Conservation (phyloP, 202 grass and related monocot genomes). For the Elaeis oleifera region DNA sequence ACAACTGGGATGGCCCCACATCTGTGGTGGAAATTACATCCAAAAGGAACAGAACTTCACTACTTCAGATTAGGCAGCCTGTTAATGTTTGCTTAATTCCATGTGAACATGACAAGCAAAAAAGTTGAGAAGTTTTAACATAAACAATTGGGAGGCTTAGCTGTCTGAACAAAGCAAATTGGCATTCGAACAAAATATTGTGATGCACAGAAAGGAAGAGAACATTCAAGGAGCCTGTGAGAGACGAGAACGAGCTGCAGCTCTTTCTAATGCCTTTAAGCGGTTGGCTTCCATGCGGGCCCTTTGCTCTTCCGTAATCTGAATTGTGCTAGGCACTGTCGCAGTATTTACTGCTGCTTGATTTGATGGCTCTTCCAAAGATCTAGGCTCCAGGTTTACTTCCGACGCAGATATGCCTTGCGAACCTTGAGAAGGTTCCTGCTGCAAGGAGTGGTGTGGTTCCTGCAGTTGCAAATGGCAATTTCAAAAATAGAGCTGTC, state of each 20-base stretch:
- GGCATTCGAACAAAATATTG: too few species aligned
- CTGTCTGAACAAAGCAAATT: too few species aligned
- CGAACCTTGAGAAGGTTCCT: background rate
- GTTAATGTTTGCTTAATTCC: too few species aligned
- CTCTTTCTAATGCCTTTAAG: constrained; percentile 72
- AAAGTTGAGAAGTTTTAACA: too few species aligned
- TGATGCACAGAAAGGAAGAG: background rate
- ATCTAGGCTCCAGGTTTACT: constrained; percentile 1
- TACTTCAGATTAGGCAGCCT: too few species aligned
- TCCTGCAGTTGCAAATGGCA: background rate
- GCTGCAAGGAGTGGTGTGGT: background rate
- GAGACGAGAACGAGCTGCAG: constrained; percentile 37
- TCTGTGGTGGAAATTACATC: too few species aligned
- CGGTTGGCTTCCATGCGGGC: constrained; percentile 70
- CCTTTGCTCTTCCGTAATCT: constrained; percentile 58
- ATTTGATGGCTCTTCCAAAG: constrained; percentile 18
- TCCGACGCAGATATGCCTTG: background rate
- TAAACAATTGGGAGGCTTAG: too few species aligned
- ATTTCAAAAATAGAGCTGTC: background rate
- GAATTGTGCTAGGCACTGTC: constrained; percentile 19
- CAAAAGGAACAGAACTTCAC: too few species aligned
- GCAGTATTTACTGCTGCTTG: constrained; percentile 13
- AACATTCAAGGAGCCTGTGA: constrained; percentile 29
- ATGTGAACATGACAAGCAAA: too few species aligned
- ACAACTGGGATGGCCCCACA: too few species aligned